Base-by-base conservation (phyloP, 2,329 filamentous ascomycete species). In the Nemania abortiva region DNA sequence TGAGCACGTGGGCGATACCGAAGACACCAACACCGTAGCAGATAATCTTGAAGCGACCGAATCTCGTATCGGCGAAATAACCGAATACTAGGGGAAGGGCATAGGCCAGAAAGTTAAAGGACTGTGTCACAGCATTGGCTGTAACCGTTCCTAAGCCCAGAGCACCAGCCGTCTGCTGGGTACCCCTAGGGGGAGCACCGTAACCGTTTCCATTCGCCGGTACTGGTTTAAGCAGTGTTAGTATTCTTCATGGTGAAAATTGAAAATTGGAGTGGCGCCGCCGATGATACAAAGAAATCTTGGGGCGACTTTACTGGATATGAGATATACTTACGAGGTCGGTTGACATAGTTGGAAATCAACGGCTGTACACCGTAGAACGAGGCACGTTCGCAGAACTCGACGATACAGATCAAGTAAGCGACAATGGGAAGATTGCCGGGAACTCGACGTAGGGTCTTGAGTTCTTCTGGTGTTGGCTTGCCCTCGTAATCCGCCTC, bases 31-130 rank as follows among this genome's bases (percentile, higher is more conserved):
- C 89, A 71, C 91, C 91, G 76, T 87, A 87, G 78, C 90, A 88
- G 75, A 94, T 94, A 49, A 92, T 91, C 74, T 85, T 85, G 82
- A 90, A 94, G 70, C 91, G 90, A 66, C 92, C 92, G 52, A 88
- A 87, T 74, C 88, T 90, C 65, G 90, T 85, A 77, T 95, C 92
- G 50, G 91, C 89, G 15, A 91, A 73, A 77, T 84, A 88, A 20
- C 83, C 85, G 63, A 85, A 83, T 6, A 88, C 47, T 27, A 90
- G 82, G 0, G 89, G 89, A 13, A 90, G 79, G 3, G 84, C 78
- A 72, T 90, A 91, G 1, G 87, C 84, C 45, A 90, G 77, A 73
- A 91, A 84, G 65, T 79, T 84, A 81, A 87, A 89, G 31, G 85
- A 85, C 70, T 89, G 82, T 5, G 79, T 81, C 42, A 88, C 81